Percentiles rank a stretch among this genome's conserved stretches.
Conservation (phyloP, 2,329 filamentous ascomycete genomes). For the Cadophora gregata region DNA sequence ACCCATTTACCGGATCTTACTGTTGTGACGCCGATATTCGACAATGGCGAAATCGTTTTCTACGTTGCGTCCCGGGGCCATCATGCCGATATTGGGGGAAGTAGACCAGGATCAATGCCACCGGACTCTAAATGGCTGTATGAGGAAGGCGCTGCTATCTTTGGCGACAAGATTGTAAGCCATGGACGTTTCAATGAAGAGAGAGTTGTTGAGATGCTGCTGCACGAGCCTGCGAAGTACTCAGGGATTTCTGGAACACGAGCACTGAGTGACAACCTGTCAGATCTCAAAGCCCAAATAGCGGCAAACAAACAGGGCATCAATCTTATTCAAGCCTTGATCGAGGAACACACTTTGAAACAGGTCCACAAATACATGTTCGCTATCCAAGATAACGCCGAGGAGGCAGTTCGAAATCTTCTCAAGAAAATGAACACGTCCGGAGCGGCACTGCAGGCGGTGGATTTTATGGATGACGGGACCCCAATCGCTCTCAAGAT, state of each 20-base stretch:
- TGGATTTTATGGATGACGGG: conserved; percentile 85
- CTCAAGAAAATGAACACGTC: conserved; percentile 73
- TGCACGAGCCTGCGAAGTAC: neutral
- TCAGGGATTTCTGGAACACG: neutral
- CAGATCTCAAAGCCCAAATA: conserved; percentile 82
- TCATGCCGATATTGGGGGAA: conserved; percentile 78
- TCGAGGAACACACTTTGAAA: conserved; percentile 74
- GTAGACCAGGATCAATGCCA: neutral
- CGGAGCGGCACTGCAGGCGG: conserved; percentile 68
- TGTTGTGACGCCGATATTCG: conserved; percentile 79
- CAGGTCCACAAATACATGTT: conserved; percentile 79
- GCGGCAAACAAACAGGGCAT: conserved; percentile 85
- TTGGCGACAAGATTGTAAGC: neutral
- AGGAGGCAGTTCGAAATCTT: conserved; percentile 72
- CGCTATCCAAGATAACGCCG: conserved; percentile 79
- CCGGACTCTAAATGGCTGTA: neutral
- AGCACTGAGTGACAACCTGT: conserved; percentile 78
- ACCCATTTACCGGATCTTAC: conserved; percentile 87
- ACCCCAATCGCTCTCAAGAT: conserved; percentile 75
- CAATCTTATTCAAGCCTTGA: conserved; percentile 71
- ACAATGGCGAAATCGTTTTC: conserved; percentile 74
- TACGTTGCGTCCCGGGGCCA: conserved; percentile 79
- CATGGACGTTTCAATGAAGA: neutral
- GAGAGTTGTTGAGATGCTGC: neutral
- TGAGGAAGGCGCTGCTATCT: neutral